Base-by-base conservation (phyloP, 768 basidiomycete species). In the Calocybe gangraenosa region DNA sequence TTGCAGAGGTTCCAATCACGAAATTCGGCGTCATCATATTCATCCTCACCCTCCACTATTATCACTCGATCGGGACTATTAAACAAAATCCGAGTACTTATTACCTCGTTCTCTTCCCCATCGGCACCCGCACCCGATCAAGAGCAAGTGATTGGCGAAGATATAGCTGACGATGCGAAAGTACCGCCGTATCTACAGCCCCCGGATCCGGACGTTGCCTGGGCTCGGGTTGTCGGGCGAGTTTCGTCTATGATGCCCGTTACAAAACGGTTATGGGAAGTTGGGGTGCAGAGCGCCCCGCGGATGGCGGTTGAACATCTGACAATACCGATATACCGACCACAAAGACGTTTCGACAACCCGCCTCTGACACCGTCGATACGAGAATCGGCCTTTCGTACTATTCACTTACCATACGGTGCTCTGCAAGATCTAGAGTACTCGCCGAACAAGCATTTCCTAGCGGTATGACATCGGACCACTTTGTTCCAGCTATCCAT, bases 401-500 rank as follows among this genome's bases (percentile, higher is more conserved):
- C 34, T 5, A 19, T 15, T 14, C 34, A 5, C 7, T 14, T 39
- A 8, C 18, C 7, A 39, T 39, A 13, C 19, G 37, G 37, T 20
- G 18, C 11, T 17, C 13, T 46, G 13, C 25, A 46, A 36, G 49
- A 51, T 43, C 5, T 51, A 3, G 50, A 47, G 36, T 51, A 42
- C 28, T 51, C 41, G 5, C 45, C 46, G 14, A 21, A 32, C 7
- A 40, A 45, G 9, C 13, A 34, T 8, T n/a, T 37, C 10, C 30
- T 51, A 28, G 50, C 46, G 7, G 23, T 40, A 10, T 31, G 37
- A 35, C 41, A 38, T 23, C 30, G 21, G 2, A 17, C 19, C 7
- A 3, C n/a, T 22, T 34, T 38, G 7, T n/a, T 14, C 17, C 7
- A n/a, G 34, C 17, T 18, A 18, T n/a, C n/a, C 17, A 4, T 5